phyloP scores from a whole-genome alignment of 441 rosid species.

The Erysimum pusillum region DNA sequence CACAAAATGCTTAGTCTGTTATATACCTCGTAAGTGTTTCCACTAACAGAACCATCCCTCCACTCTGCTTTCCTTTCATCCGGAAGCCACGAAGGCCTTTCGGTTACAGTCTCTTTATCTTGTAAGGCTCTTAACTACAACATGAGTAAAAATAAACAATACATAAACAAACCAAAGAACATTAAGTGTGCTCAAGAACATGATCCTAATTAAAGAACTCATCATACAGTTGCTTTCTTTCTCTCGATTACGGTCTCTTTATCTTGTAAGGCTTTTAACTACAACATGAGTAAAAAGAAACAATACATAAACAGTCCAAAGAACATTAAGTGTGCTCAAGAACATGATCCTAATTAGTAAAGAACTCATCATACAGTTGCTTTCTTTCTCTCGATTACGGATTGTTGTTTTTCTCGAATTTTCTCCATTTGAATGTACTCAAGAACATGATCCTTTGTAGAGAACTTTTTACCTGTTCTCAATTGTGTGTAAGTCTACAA shows the following conservation, averaged over 20 bases:
- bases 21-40: slow-evolving; percentile 52
- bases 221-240: slow-evolving; percentile 35
- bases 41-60: slow-evolving; percentile 46
- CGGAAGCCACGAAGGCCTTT: slow-evolving; percentile 58
- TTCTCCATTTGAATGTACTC: slow-evolving; percentile 41
- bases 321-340: background rate
- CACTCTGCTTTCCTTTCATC: slow-evolving; percentile 52
- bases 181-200: background rate
- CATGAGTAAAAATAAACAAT: slow-evolving; percentile 25
- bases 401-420: slow-evolving; percentile 28
- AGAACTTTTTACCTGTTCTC: slow-evolving; percentile 58
- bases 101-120: slow-evolving; percentile 7
- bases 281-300: slow-evolving; percentile 29
- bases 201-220: background rate
- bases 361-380: slow-evolving; percentile 21
- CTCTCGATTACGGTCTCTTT: background rate
- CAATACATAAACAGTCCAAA: slow-evolving; percentile 3
- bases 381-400: slow-evolving; percentile 20
- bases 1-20: background rate
- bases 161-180: slow-evolving; percentile 3
- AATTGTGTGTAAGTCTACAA: slow-evolving; percentile 59
- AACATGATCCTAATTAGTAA: background rate
- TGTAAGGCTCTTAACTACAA: slow-evolving; percentile 35
- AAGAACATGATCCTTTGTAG: slow-evolving; percentile 60
- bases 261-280: slow-evolving; percentile 35